These are phyloP conservation scores for Carex scoparia DNA, from an alignment of 176 grass and related monocot genomes.

Conservation along the genomic window DNA sequence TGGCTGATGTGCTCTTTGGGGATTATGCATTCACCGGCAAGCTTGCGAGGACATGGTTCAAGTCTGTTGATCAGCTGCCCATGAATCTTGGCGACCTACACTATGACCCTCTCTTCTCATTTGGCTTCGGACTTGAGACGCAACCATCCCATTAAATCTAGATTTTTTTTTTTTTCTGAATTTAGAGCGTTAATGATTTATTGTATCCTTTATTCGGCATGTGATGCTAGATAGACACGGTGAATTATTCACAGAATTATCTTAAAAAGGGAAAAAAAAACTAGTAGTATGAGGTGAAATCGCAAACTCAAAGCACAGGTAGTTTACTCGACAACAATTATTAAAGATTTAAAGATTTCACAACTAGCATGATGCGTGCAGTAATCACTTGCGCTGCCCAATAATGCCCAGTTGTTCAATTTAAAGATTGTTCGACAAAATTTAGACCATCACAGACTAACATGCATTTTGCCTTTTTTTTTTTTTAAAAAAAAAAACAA, in stretches of 20 bases:
- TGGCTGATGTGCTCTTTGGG: conserved; percentile 55
- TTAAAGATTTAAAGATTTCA: background rate
- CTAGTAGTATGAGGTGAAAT: too few relatives aligned
- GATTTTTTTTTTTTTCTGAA: background rate
- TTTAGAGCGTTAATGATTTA: background rate
- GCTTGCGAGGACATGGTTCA: conserved; percentile 62
- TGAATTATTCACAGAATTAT: background rate
- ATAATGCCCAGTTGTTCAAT: conserved; percentile 19
- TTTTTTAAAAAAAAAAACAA: too few relatives aligned
- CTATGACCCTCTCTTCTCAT: conserved; percentile 64
- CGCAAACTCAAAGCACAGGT: too few relatives aligned
- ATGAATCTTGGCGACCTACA: conserved; percentile 60
- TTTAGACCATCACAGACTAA: background rate
- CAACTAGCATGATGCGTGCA: conserved; percentile 35
- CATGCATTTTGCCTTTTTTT: background rate
- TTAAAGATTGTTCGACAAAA: background rate
- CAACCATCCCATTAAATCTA: conserved; percentile 1
- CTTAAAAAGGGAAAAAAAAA: background rate
- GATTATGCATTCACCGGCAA: conserved; percentile 63
- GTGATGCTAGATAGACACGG: background rate
- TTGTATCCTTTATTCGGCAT: background rate
- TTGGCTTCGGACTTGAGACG: conserved; percentile 49
- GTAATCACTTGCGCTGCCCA: conserved; percentile 49
- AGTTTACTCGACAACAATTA: too few relatives aligned
- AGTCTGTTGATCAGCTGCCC: conserved; percentile 53